Evolutionary conservation across 2,329 filamentous ascomycete genomes (phyloP).

Genomic region (Fusarium nodosum): DNA sequence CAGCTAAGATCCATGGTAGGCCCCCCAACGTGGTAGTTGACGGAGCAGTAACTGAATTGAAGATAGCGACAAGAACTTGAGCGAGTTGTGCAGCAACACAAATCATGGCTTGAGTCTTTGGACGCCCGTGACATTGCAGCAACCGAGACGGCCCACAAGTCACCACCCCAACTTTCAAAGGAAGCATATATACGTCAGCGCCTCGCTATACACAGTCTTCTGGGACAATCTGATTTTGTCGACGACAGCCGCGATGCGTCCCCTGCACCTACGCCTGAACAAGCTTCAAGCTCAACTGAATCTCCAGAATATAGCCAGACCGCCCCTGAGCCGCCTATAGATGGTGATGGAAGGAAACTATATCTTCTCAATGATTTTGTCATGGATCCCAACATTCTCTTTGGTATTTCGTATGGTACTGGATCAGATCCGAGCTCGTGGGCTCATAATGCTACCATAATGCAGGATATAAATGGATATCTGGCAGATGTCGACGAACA

Average conservation of each 20-base stretch:
- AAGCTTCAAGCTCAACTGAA: slow-evolving; percentile 39
- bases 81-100: slow-evolving; percentile 45
- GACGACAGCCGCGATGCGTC: slow-evolving; percentile 56
- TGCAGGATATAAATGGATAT: slow-evolving; percentile 36
- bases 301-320: slow-evolving; percentile 45
- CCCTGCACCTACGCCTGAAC: slow-evolving; percentile 39
- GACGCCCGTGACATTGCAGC: slow-evolving; percentile 37
- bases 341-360: slow-evolving; percentile 26
- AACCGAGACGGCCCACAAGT: slow-evolving; percentile 16
- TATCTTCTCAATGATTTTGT: slow-evolving; percentile 26
- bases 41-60: neutral
- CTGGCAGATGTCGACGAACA: slow-evolving; percentile 45
- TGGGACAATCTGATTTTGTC: slow-evolving; percentile 57
- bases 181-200: slow-evolving; percentile 49
- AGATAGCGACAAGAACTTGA: slow-evolving; percentile 48
- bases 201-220: slow-evolving; percentile 57
- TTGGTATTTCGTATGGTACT: slow-evolving; percentile 44
- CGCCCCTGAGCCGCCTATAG: slow-evolving; percentile 25
- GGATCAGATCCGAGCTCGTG: slow-evolving; percentile 43
- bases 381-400: slow-evolving; percentile 41
- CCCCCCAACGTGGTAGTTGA: fast-evolving
- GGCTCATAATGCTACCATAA: slow-evolving; percentile 33
- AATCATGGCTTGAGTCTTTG: slow-evolving; percentile 45
- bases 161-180: slow-evolving; percentile 38
- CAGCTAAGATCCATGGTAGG: slow-evolving; percentile 48